Base-by-base conservation (phyloP, 306 rosid species). In the Inga leiocalycina region DNA sequence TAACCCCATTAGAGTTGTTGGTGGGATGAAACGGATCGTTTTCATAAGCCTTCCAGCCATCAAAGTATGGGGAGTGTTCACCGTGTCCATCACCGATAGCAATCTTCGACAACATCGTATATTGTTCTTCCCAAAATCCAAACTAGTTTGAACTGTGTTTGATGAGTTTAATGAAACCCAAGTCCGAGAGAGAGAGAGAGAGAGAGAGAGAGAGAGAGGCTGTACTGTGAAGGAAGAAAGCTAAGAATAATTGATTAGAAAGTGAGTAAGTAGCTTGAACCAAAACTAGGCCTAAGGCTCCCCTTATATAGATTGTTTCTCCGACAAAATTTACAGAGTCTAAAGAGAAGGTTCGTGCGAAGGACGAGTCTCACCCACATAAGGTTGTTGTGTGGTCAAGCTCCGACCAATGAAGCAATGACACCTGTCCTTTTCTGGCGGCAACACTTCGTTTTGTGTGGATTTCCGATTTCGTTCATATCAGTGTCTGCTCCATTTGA, bases 1-100 rank as follows among this genome's bases (percentile, higher is more conserved):
- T 92, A 67, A 94, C 97, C 3, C 98, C 98, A 32, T 83, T 12
- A 68, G 88, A 89, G 56, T 94, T 94, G 8, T 84, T 27, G n/a
- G 73, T 88, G 52, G 85, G 80, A 43, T 94, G 93, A 85, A 89
- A 94, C 3, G 97, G 98, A 32, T 94, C 83, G 15, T 41, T 48
- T 9, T 94, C 91, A 70, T 88, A 89, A 10, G 97, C 98, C 67
- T 92, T 92, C 98, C 98, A 94, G 1, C 98, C 98, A 61, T 91
- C 97, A 71, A 94, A 94, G 57, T 90, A 90, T 0, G 96, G 88
- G 4, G 93, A 91, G 24, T 88, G 44, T 79, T 94, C 98, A 8
- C 89, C 94, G 48, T 94, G 96, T 24, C 98, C 98, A 45, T 86
- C 41, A 7, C 97, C 89, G 0, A 85, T 89, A 51, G 98, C 98